These are phyloP conservation scores for Vicia sativa DNA, from an alignment of 306 rosid species.

Conservation along the genomic window DNA sequence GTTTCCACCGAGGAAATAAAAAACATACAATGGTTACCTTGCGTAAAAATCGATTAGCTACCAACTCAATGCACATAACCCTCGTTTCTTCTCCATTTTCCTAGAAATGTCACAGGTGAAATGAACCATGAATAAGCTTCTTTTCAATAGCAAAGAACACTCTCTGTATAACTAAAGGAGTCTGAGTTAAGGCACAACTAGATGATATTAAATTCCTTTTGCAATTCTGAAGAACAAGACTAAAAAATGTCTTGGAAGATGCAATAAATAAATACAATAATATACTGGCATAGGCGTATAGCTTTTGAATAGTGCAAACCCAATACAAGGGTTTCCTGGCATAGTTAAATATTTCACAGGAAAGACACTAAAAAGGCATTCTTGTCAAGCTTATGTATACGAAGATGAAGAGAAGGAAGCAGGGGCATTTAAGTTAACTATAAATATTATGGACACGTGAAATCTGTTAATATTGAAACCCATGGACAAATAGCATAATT, in stretches of 20 bases:
- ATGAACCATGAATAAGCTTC: slow-evolving; percentile 33
- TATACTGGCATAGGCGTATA: slow-evolving; percentile 10
- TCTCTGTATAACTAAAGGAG: slow-evolving; percentile 12
- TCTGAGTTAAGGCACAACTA: slow-evolving; percentile 17
- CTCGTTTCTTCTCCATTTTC: slow-evolving; percentile 58
- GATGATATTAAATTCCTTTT: slow-evolving; percentile 27
- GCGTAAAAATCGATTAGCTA: slow-evolving; percentile 92
- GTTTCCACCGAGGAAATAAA: slow-evolving; percentile 15
- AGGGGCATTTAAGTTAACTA: slow-evolving; percentile 4
- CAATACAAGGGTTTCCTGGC: background rate
- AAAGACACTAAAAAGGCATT: slow-evolving; percentile 7
- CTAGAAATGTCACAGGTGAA: slow-evolving; percentile 50
- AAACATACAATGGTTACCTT: slow-evolving; percentile 57
- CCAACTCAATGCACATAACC: slow-evolving; percentile 87
- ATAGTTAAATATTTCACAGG: background rate
- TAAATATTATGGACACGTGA: slow-evolving; percentile 10
- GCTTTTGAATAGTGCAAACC: slow-evolving; percentile 14
- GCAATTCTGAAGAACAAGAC: background rate
- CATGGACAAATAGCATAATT: slow-evolving; percentile 25
- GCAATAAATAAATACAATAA: background rate
- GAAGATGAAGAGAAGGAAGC: slow-evolving; percentile 17
- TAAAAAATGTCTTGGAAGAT: slow-evolving; percentile 18
- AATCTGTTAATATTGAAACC: slow-evolving; percentile 15
- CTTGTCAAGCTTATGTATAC: slow-evolving; percentile 6
- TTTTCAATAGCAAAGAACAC: slow-evolving; percentile 9